Evolutionary conservation across 1,284 basidiomycete genomes (phyloP).

Genomic region (Meira miltonrushii): DNA sequence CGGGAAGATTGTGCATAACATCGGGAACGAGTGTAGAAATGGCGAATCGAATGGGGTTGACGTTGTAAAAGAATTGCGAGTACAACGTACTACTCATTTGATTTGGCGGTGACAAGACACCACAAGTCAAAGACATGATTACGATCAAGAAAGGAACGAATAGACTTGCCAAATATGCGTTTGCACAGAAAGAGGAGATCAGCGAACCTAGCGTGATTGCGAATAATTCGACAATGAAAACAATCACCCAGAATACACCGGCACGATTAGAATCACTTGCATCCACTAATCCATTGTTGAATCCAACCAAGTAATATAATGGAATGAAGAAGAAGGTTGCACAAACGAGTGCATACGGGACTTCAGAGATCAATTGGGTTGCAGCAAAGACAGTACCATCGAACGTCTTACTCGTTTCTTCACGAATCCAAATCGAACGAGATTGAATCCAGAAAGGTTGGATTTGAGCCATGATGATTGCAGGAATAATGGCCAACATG

Average conservation of each 20-base stretch:
- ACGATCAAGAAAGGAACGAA: slow-evolving; percentile 71
- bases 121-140: slow-evolving; percentile 37
- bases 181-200: slow-evolving; percentile 56
- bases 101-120: slow-evolving; percentile 67
- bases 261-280: slow-evolving; percentile 57
- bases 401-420: slow-evolving; percentile 43
- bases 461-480: slow-evolving; percentile 72
- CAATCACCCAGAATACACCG: slow-evolving; percentile 66
- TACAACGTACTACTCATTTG: slow-evolving; percentile 30
- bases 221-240: slow-evolving; percentile 36
- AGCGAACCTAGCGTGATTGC: slow-evolving; percentile 30
- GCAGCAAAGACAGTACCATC: slow-evolving; percentile 49
- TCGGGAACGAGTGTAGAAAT: slow-evolving; percentile 63
- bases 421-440: slow-evolving; percentile 54
- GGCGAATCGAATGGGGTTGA: slow-evolving; percentile 38
- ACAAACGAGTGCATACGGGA: slow-evolving; percentile 66
- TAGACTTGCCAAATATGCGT: slow-evolving; percentile 66
- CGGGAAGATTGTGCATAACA: slow-evolving; percentile 68
- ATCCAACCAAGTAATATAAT: slow-evolving; percentile 60
- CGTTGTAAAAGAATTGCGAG: slow-evolving; percentile 41
- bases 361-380: slow-evolving; percentile 54
- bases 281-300: slow-evolving; percentile 52
- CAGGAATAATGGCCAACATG: slow-evolving; percentile 62
- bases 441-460: slow-evolving; percentile 81
- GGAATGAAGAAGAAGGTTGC: slow-evolving; percentile 26